These are phyloP conservation scores for Cenchrus americanus DNA, from an alignment of 176 grass and related monocot genomes.

Conservation along the genomic window DNA sequence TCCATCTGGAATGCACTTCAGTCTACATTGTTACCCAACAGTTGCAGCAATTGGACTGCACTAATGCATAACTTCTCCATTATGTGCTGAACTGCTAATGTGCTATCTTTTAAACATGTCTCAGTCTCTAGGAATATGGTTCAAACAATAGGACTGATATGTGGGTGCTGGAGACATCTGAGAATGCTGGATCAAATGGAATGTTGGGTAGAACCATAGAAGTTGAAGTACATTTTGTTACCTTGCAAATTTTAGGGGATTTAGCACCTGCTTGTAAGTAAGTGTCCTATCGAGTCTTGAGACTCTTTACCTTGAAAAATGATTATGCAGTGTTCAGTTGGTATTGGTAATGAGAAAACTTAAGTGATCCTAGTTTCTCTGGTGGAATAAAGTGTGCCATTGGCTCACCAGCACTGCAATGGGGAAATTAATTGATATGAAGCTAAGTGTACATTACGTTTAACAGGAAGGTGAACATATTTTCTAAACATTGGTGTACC, in stretches of 20 bases:
- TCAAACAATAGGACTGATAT: not conserved
- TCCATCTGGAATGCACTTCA: not conserved
- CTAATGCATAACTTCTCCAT: not conserved
- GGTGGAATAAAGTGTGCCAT: too few species aligned
- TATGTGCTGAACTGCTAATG: not conserved
- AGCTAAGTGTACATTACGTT: not conserved
- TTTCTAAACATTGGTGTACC: not conserved
- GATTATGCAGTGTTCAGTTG: not conserved
- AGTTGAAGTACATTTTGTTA: not conserved
- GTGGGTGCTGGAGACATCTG: not conserved
- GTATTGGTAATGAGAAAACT: too few species aligned
- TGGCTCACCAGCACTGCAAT: too few species aligned
- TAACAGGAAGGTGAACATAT: not conserved
- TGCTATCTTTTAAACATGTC: conserved; percentile 7
- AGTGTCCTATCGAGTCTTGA: not conserved
- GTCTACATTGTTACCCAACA: not conserved
- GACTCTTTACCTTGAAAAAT: not conserved
- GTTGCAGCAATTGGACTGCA: not conserved
- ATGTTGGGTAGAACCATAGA: not conserved
- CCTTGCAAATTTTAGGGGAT: not conserved
- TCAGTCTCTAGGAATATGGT: conserved; percentile 8
- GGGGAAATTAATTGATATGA: not conserved
- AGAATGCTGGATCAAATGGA: not conserved
- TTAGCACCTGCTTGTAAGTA: not conserved
- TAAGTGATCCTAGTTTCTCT: too few species aligned